These are phyloP conservation scores for Agrostemma githago DNA, from an alignment of 148 eudicot species.

Conservation along the genomic window DNA sequence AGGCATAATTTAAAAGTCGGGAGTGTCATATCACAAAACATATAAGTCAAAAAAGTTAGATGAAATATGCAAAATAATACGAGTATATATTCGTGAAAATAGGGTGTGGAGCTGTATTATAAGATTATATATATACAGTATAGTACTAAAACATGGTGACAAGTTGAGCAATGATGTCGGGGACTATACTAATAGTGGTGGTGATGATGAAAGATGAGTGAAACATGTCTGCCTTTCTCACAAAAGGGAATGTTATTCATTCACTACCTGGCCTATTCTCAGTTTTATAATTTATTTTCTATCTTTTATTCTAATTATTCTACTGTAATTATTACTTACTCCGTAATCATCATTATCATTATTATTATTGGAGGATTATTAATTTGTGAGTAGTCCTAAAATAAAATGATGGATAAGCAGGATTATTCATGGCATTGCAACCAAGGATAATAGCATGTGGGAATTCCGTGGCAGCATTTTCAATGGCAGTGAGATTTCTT, in stretches of 20 bases:
- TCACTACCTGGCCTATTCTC: neutral
- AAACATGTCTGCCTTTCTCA: conserved; percentile 3
- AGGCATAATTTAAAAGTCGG: too few relatives aligned
- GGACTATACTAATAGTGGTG: neutral
- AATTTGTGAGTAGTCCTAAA: neutral
- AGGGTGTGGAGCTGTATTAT: too few relatives aligned
- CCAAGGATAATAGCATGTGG: conserved; percentile 94
- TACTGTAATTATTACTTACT: neutral
- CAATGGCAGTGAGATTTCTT: conserved; percentile 85
- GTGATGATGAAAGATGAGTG: neutral
- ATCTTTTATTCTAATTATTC: neutral
- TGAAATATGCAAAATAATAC: too few relatives aligned
- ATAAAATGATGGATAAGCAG: conserved; percentile 22
- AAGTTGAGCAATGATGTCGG: conserved; percentile 13
- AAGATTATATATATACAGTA: too few relatives aligned
- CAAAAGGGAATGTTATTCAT: conserved; percentile 1
- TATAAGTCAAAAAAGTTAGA: too few relatives aligned
- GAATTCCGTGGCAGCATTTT: conserved; percentile 62
- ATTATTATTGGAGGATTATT: neutral
- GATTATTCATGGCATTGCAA: conserved; percentile 85
- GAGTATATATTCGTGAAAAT: too few relatives aligned
- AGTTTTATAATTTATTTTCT: neutral
- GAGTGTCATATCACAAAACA: too few relatives aligned
- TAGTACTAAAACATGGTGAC: neutral
- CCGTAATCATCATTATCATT: neutral